phyloP scores from a whole-genome alignment of 306 rosid species.

The Castanea crenata region DNA sequence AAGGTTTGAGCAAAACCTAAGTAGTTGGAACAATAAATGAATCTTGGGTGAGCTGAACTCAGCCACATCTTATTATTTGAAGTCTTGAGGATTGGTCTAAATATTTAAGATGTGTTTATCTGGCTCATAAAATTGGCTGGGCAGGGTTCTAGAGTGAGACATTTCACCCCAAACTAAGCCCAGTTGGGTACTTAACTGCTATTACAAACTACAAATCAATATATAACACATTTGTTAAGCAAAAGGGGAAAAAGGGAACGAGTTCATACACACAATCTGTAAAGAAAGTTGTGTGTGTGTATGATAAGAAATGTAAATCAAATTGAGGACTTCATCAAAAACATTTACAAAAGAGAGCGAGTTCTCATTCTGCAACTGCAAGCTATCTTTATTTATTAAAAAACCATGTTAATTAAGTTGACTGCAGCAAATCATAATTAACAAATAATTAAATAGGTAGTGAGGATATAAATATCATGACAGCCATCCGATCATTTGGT shows the following conservation, averaged over 20 bases:
- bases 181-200: background rate
- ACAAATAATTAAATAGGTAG: slow-evolving; percentile 50
- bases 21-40: background rate
- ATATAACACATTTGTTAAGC: background rate
- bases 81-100: background rate
- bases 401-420: background rate
- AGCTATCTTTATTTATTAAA: background rate
- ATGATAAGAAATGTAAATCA: background rate
- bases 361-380: background rate
- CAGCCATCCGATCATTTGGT: slow-evolving; percentile 71
- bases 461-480: slow-evolving; percentile 76
- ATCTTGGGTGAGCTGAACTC: background rate
- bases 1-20: background rate
- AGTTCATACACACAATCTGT: slow-evolving; percentile 49
- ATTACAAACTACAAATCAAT: background rate
- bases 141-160: background rate
- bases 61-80: background rate
- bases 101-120: background rate
- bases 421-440: slow-evolving; percentile 7
- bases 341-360: background rate
- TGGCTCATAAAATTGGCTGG: background rate
- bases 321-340: slow-evolving; percentile 10
- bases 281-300: background rate
- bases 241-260: background rate
- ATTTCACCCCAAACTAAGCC: background rate